These are phyloP conservation scores for Debaryomyces tyrocola DNA, from an alignment of 805 yeast species.

Conservation along the genomic window DNA sequence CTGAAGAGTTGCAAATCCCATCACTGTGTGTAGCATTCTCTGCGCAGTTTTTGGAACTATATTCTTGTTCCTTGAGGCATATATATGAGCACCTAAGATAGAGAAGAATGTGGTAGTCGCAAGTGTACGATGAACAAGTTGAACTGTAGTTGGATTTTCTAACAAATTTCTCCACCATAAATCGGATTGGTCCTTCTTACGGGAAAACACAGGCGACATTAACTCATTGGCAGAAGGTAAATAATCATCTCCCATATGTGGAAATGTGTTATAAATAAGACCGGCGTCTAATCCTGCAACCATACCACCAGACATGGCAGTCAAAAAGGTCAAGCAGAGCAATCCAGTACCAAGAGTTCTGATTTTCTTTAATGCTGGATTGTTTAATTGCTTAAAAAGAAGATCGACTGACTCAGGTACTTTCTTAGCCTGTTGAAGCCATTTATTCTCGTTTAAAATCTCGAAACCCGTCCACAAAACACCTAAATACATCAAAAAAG, in stretches of 20 bases:
- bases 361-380: constrained; percentile 57
- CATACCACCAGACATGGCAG: constrained; percentile 97
- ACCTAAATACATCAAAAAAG: constrained; percentile 81
- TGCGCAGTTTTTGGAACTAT: constrained; percentile 56
- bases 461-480: constrained; percentile 90
- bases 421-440: constrained; percentile 44
- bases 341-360: constrained; percentile 58
- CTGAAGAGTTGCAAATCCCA: constrained; percentile 85
- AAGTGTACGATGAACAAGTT: constrained; percentile 81
- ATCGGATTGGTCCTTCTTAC: constrained; percentile 68
- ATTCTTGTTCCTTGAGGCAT: constrained; percentile 55
- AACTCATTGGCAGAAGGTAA: constrained; percentile 78
- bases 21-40: constrained; percentile 58
- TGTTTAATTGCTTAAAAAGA: constrained; percentile 57
- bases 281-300: constrained; percentile 99
- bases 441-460: constrained; percentile 68
- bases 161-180: constrained; percentile 87
- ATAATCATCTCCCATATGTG: constrained; percentile 89
- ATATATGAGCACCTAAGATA: constrained; percentile 69
- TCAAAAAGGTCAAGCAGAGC: constrained; percentile 70
- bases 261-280: constrained; percentile 91
- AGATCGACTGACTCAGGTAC: constrained; percentile 59
- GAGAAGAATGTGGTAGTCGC: constrained; percentile 80
- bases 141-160: constrained; percentile 96
- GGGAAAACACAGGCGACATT: constrained; percentile 69